Percentiles rank a stretch among this genome's conserved stretches.
These are phyloP conservation scores for Cerioporus squamosus DNA, from an alignment of 1,284 basidiomycete species.

Conservation along the genomic window DNA sequence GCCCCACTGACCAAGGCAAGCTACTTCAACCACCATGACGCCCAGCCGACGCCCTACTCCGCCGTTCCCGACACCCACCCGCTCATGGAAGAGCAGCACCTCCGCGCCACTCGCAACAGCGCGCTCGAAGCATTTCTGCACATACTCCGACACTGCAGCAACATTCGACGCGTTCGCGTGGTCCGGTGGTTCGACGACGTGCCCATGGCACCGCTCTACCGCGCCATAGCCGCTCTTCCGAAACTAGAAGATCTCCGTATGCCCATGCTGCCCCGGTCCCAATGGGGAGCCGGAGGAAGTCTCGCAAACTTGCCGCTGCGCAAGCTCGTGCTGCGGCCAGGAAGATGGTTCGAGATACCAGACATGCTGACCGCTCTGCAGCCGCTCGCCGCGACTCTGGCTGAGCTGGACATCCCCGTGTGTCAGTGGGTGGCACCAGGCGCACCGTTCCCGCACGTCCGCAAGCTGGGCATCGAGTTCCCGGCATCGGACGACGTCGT, in stretches of 20 bases:
- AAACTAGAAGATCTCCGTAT: slow-evolving; percentile 1
- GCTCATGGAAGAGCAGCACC: neutral
- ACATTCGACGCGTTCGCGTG: neutral
- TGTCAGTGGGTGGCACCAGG: slow-evolving; percentile 1
- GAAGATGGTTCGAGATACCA: slow-evolving; percentile 7
- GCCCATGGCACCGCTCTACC: neutral
- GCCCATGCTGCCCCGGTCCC: slow-evolving; percentile 2
- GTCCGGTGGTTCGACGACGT: slow-evolving; percentile 5
- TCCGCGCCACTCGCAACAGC: slow-evolving; percentile 1
- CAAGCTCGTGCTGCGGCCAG: slow-evolving; percentile 6
- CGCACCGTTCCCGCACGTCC: slow-evolving; percentile 1
- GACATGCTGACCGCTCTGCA: neutral
- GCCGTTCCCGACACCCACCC: neutral
- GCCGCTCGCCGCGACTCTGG: neutral
- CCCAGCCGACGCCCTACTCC: neutral
- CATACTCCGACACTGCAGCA: neutral
- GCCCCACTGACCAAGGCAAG: slow-evolving; percentile 2
- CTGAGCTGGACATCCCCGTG: slow-evolving; percentile 7
- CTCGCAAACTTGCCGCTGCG: neutral
- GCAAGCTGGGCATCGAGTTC: slow-evolving; percentile 12
- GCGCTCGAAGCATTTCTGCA: slow-evolving; percentile 1
- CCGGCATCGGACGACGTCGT: slow-evolving; percentile 6
- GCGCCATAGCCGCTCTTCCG: neutral
- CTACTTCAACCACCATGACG: slow-evolving; percentile 1
- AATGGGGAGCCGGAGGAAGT: neutral